Conservation (phyloP, 345 rosid genomes). For the Erodium maritimum region DNA sequence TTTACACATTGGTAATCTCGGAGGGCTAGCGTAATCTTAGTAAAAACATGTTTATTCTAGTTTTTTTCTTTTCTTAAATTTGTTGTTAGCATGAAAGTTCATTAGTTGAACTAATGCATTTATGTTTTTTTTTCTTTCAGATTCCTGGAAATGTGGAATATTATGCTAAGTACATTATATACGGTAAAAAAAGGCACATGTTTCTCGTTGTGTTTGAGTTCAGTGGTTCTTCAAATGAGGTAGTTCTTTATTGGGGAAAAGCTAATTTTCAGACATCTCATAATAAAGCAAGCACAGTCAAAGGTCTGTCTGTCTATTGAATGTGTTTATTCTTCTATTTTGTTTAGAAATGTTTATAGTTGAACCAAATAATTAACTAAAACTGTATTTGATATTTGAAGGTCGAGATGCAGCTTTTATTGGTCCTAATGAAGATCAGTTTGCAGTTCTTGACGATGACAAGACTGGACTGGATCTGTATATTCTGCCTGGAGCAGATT, state of each 20-base stretch:
- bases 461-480: constrained; percentile 71
- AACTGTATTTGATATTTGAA: constrained; percentile 11
- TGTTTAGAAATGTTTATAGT: constrained; percentile 4
- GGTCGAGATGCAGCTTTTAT: constrained; percentile 93
- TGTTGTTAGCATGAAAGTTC: neutral
- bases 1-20: constrained; percentile 56
- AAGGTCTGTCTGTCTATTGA: constrained; percentile 37
- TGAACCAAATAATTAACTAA: constrained; percentile 1
- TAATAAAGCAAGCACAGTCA: constrained; percentile 68
- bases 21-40: neutral
- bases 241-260: constrained; percentile 90
- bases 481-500: constrained; percentile 55
- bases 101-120: neutral
- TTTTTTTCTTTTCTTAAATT: no score
- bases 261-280: constrained; percentile 46
- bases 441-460: constrained; percentile 90
- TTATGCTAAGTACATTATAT: constrained; percentile 58
- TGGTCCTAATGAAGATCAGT: constrained; percentile 74
- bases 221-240: constrained; percentile 71
- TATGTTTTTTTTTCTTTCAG: constrained; percentile 32
- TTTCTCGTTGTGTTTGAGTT: constrained; percentile 84
- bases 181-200: constrained; percentile 60
- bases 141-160: constrained; percentile 74
- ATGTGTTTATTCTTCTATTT: constrained; percentile 4
- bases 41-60: neutral